Evolutionary conservation across 129 eudicot genomes (phyloP), one percentile per base, ranked within the genome.

Genomic region (Solidago caesia): DNA sequence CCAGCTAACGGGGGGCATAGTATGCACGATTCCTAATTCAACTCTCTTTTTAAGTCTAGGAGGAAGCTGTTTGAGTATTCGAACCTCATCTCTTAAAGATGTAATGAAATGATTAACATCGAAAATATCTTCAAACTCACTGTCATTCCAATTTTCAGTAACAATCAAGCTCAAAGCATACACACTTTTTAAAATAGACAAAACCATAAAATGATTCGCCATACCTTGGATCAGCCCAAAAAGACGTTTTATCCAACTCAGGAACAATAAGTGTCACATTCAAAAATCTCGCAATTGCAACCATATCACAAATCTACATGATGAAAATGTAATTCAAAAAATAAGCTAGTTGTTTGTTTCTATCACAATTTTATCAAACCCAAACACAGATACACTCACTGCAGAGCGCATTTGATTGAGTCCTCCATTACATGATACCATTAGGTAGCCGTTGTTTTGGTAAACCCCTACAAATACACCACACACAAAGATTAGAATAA

Each of bases 351-450:
- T 33, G 21, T 15, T 64, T 64, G 61, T 46, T 61, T 10, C 46
- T 48, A 75, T 39, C 6, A 43, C 14, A 27, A 46, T 44, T 21
- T 67, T 42, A 21, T 6, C 12, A 27, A 55, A 25, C 41, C 26
- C 14, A n/a, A 10, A 25, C 44, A 55, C 27, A 1, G 21, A 70
- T 60, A 51, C 56, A 87, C 98, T 79, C 75, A 92, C 98, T 63
- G 96, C 98, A 43, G 98, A 83, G 5, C 98, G 84, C 98, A 92
- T 92, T 78, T 92, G 98, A 80, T 92, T 92, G 68, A 92, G 98
- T 65, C 98, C 98, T 73, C 98, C 98, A 59, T 92, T 92, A 84
- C 98, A 92, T 25, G 98, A 92, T 74, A 92, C 98, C 98, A 92
- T 87, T 68, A 92, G 46, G 76, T 92, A 92, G 47, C 98, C 98